Evolutionary conservation across 441 rosid species (phyloP), one percentile per base, ranked within the genome.

Genomic region (Populus hybrid): DNA sequence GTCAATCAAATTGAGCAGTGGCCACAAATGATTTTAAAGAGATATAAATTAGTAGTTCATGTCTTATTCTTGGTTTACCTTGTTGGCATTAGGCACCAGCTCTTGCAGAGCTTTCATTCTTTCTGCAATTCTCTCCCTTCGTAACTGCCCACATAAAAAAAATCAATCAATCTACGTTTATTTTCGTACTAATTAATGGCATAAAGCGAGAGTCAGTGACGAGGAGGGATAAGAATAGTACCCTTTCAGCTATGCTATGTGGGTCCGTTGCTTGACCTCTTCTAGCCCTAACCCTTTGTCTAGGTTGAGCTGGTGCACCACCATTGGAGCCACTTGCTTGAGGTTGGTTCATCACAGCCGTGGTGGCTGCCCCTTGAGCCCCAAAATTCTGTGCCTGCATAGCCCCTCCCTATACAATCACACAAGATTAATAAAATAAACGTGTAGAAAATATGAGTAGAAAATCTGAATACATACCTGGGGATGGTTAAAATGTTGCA

Each of bases 251-350:
- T 20, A 94, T 93, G 77, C 98, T 94, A 56, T 94, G 98, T 21
- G 98, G 98, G 80, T 92, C 98, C 68, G 98, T 94, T 36, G 98
- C 98, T 86, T 94, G 98, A 75, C 97, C 98, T 83, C 98, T 89
- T 74, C 98, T 81, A 74, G 98, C 98, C 84, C 98, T 85, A 65
- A 93, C 91, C 81, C 92, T 89, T 72, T 89, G 97, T 85, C 82
- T 91, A 1, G 88, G 92, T 84, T 91, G 96, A 12, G 84, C 85
- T 2, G 88, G 86, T 24, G 83, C 76, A 20, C 82, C 87, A 9
- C 83, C 87, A 45, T 81, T 81, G 16, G 92, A 83, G 4, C 90
- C 98, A 35, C 91, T 85, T 9, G 74, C 84, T 66, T 87, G 93
- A 29, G 83, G 74, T 77, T 87, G 92, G 82, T 75, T 86, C 83